Evolutionary conservation across 371 early-diverging fungal species (phyloP).

Genomic region (Homolaphlyctis polyrhiza): DNA sequence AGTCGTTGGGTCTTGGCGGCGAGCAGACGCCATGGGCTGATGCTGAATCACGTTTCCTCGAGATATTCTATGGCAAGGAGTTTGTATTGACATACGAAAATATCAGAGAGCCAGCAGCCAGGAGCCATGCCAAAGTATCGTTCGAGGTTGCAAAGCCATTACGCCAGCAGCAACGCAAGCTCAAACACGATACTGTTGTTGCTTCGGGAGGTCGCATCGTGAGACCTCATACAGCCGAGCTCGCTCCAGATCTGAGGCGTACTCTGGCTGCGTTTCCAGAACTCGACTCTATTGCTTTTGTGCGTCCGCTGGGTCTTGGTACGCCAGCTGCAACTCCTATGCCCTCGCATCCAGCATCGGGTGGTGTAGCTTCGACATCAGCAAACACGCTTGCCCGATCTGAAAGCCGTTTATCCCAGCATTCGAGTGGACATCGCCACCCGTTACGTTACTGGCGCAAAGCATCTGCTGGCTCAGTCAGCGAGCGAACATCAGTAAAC

Average conservation of each 20-base stretch:
- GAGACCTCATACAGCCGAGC: constrained; percentile 25
- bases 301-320: constrained; percentile 2
- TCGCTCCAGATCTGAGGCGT: constrained; percentile 14
- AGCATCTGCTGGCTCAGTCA: no score
- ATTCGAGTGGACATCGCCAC: no score
- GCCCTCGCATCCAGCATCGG: background rate
- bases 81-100: background rate
- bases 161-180: background rate
- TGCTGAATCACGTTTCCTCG: constrained; percentile 26
- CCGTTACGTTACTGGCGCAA: no score
- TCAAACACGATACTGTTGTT: background rate
- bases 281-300: constrained; percentile 22
- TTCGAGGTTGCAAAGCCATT: constrained; percentile 5
- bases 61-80: constrained; percentile 26
- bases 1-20: background rate
- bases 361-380: background rate
- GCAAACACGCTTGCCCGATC: background rate
- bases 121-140: constrained; percentile 9
- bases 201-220: constrained; percentile 6
- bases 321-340: background rate
- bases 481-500: no score
- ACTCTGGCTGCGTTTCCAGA: constrained; percentile 20
- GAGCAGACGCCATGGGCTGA: constrained; percentile 16
- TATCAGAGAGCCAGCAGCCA: background rate
- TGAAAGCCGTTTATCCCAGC: no score